These are phyloP conservation scores for Cercospora beticola DNA, from an alignment of 2,329 filamentous ascomycete species.

Conservation along the genomic window DNA sequence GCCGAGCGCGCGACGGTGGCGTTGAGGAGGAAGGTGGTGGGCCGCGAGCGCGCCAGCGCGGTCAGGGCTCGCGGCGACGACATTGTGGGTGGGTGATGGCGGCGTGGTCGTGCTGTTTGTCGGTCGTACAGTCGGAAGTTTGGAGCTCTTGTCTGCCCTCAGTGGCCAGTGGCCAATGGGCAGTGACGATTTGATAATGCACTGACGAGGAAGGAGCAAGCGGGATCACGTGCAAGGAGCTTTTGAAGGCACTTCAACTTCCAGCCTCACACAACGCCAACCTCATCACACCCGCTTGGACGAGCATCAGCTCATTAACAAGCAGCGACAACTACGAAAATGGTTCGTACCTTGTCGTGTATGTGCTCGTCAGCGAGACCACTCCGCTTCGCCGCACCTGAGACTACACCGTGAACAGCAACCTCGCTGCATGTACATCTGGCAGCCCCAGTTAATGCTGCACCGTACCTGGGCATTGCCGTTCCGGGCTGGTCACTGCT, in stretches of 20 bases:
- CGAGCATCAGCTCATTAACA: not conserved
- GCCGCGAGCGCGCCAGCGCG: conserved; percentile 49
- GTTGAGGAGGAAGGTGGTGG: conserved; percentile 42
- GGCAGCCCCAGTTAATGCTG: not conserved
- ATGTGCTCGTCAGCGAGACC: not conserved
- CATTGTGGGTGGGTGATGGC: conserved; percentile 41
- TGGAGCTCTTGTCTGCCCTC: conserved; percentile 7
- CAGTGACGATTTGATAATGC: not conserved
- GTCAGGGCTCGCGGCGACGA: conserved; percentile 50
- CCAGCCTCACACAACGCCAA: not conserved
- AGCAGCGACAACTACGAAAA: not conserved
- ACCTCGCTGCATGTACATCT: not conserved
- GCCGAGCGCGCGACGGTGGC: conserved; percentile 43
- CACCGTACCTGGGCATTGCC: not conserved
- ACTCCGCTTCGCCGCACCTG: not conserved
- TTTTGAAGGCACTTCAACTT: not conserved
- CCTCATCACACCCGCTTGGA: not conserved
- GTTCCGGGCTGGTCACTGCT: not conserved
- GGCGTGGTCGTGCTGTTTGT: conserved; percentile 1
- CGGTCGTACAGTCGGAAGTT: conserved; percentile 1
- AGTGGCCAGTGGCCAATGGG: not conserved
- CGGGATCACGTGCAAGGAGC: not conserved
- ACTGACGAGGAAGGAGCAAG: conserved; percentile 1
- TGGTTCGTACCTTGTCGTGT: not conserved
- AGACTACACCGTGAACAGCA: not conserved